Base-by-base conservation (phyloP, 2,329 filamentous ascomycete genomes). In the Didymella lethalis region DNA sequence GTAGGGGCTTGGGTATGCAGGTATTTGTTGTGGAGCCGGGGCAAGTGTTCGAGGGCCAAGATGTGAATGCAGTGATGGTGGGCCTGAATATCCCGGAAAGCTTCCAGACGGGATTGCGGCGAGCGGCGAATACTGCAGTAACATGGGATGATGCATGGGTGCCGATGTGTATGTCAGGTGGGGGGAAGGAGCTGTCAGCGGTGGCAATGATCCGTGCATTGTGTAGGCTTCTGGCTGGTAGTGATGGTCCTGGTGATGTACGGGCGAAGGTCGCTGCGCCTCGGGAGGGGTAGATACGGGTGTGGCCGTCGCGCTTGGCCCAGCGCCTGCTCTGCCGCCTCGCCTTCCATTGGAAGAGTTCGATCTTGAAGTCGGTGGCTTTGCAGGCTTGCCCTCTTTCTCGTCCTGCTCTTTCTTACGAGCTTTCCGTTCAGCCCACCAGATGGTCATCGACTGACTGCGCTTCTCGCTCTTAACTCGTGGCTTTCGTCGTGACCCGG, bases 351-450 rank as follows among this genome's bases (percentile, higher is more conserved):
- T 65, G 3, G 68, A 57, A n/a, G 71, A 72, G 40, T 68, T 72
- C 5, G 69, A 66, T 20, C 69, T 59, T 7, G 71, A 69, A 7
- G 61, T 41, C 18, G 68, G 52, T 26, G 64, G 51, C 49, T 73
- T 68, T 16, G 43, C 46, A 40, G 65, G 57, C 31, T 57, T 67
- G 4, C 70, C 68, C 16, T 65, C 67, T 41, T 72, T 74, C 32
- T 72, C 69, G 18, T 75, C 74, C 18, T 70, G 61, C 50, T 76
- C 74, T 23, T 72, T 69, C 53, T 74, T 70, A 8, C 73, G 71
- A 2, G 75, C 77, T 59, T 81, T 81, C 7, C 79, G 73, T 58
- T 78, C 76, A 2, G 78, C 78, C 79, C 79, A 81, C 79, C 79
- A 81, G n/a, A 77, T 74, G 1, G 78, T 80, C 79, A 81, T 80